A percentile compares a stretch with the other conserved stretches of the same genome.
Evolutionary conservation across 306 rosid genomes (phyloP).

Genomic region (Prunus mongolica): DNA sequence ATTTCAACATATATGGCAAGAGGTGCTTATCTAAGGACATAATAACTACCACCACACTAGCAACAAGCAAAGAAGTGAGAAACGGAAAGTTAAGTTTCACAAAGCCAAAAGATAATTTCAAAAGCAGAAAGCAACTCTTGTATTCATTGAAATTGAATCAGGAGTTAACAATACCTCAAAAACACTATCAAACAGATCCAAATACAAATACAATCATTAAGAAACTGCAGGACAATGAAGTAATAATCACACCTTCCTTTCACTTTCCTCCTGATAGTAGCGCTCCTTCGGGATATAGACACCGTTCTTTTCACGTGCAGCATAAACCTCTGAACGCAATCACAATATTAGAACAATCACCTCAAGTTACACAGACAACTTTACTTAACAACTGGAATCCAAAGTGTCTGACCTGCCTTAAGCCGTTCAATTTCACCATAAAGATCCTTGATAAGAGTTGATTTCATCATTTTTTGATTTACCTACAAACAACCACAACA

Average conservation of each 20-base stretch:
- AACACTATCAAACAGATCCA: not conserved
- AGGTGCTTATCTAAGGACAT: not conserved
- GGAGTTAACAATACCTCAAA: not conserved
- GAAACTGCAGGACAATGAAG: not conserved
- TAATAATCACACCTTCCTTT: constrained; percentile 56
- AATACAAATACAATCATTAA: not conserved
- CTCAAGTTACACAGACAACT: not conserved
- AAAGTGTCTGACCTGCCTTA: constrained; percentile 61
- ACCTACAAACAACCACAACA: constrained; percentile 38
- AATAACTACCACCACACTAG: not conserved
- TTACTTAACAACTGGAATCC: not conserved
- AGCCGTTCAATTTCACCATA: constrained; percentile 97
- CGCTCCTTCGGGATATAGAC: constrained; percentile 94
- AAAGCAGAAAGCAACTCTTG: not conserved
- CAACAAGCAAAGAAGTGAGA: not conserved
- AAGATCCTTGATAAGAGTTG: constrained; percentile 93
- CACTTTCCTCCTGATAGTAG: constrained; percentile 87
- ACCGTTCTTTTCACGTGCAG: constrained; percentile 96
- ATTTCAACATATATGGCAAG: not conserved
- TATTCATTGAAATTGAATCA: not conserved
- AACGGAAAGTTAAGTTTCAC: not conserved
- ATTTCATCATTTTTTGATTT: constrained; percentile 98
- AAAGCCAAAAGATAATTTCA: not conserved
- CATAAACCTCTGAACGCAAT: constrained; percentile 74
- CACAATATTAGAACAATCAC: constrained; percentile 9